Conservation (phyloP, 257 asterid genomes). For the Schizonepeta tenuifolia region DNA sequence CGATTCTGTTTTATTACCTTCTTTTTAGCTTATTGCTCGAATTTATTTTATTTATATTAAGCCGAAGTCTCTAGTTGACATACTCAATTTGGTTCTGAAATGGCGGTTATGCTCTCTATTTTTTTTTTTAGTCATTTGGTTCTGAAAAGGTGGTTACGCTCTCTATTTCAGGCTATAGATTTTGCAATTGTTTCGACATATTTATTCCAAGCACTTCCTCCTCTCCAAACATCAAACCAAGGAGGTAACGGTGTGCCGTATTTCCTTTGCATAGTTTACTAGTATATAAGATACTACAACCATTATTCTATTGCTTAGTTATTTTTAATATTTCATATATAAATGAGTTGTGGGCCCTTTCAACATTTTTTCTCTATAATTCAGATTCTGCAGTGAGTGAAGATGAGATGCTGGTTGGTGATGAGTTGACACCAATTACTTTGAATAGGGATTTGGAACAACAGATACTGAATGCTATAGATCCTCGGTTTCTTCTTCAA, state of each 20-base stretch:
- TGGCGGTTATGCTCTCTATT: conserved; percentile 18
- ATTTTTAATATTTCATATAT: background rate
- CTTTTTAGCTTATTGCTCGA: conserved; percentile 9
- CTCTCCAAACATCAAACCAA: conserved; percentile 55
- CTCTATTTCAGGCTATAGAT: conserved; percentile 70
- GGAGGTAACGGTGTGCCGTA: conserved; percentile 57
- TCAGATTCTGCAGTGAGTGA: conserved; percentile 62
- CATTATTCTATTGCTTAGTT: background rate
- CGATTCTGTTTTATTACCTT: conserved; percentile 5
- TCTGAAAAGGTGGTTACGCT: conserved; percentile 20
- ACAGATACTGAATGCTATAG: conserved; percentile 73
- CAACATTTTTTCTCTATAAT: conserved; percentile 29
- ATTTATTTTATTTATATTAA: conserved; percentile 13
- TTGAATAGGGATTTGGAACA: conserved; percentile 71
- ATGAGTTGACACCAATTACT: conserved; percentile 49
- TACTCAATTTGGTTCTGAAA: conserved; percentile 23
- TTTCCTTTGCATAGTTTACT: conserved; percentile 23
- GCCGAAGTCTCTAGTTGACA: conserved; percentile 4
- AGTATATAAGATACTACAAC: background rate
- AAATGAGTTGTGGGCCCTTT: conserved; percentile 11
- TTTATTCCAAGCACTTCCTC: conserved; percentile 83
- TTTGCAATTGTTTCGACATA: conserved; percentile 74
- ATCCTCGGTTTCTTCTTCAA: conserved; percentile 78
- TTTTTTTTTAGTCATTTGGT: no score
- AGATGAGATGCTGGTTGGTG: conserved; percentile 74